Base-by-base conservation (phyloP, 2,329 filamentous ascomycete species). In the Xylariaceae sp. region DNA sequence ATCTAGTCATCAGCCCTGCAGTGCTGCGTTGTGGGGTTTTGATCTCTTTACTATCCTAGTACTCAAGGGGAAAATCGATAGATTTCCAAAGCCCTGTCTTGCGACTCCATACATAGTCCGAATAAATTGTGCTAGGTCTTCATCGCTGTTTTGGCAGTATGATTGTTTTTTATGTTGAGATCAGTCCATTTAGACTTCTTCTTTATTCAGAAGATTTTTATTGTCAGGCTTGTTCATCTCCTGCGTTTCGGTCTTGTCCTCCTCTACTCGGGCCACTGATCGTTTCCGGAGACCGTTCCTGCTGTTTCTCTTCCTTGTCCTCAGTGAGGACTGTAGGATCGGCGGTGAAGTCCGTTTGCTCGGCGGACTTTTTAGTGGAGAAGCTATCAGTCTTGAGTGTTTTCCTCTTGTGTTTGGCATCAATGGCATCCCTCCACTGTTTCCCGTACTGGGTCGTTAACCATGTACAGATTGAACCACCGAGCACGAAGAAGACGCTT, bases 371-470 rank as follows among this genome's bases (percentile, higher is more conserved):
- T 18, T 50, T 47, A 18, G 42, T 22, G 42, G 49, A 47, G 36
- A 36, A 19, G 39, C 43, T 40, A 13, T 54, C 52, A 53, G 51
- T 62, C 47, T 61, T 57, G 11, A 56, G 45, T 12, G 44, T 54
- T 34, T 49, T 50, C 28, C 55, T 51, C 49, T 50, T 64, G 45
- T 60, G 63, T 48, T 62, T 63, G 28, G 57, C 60, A 41, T 73
- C 66, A n/a, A 70, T 68, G 7, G 42, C 54, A 41, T 71, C 67
- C 45, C 73, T 62, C 75, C 74, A 77, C 12, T 51, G 50, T 51
- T 71, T 65, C 13, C 74, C 74, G 66, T 71, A 70, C 41, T 60
- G 66, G 50, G 76, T 70, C 6, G 71, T 67, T 11, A 69, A 65
- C 58, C 68, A 65, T 5, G 72, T 65, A 22, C 69, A 71, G 16